Percentiles rank a stretch among this genome's conserved stretches.
phyloP scores from a whole-genome alignment of 768 basidiomycete species.

The Rhodotorula diobovata region DNA sequence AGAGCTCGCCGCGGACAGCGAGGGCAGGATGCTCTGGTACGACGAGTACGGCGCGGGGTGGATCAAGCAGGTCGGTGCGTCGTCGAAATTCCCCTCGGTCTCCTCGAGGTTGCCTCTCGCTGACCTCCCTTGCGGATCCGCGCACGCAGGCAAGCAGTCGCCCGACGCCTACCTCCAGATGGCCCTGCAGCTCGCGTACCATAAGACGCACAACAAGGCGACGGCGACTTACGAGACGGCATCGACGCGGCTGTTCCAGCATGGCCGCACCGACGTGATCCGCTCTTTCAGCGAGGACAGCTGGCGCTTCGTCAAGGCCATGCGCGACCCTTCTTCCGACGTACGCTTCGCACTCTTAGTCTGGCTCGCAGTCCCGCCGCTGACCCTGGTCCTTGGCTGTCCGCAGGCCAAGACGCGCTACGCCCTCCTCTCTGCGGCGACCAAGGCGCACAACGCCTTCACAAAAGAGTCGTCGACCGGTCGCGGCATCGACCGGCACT shows the following conservation, averaged over 20 bases:
- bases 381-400: background rate
- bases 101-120: background rate
- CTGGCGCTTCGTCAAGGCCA: slow-evolving; percentile 68
- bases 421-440: slow-evolving; percentile 61
- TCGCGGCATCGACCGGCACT: slow-evolving; percentile 80
- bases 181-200: slow-evolving; percentile 87
- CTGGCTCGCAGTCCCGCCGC: slow-evolving; percentile 10
- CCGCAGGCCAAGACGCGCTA: slow-evolving; percentile 50
- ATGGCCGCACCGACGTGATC: slow-evolving; percentile 86
- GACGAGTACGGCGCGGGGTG: slow-evolving; percentile 76
- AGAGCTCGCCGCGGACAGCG: slow-evolving; percentile 67
- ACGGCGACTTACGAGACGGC: slow-evolving; percentile 92
- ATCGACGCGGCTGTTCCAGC: slow-evolving; percentile 76
- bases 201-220: slow-evolving; percentile 66
- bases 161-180: slow-evolving; percentile 89
- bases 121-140: background rate
- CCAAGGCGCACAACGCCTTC: slow-evolving; percentile 64
- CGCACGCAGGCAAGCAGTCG: slow-evolving; percentile 53
- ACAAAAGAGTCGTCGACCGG: slow-evolving; percentile 75
- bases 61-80: slow-evolving; percentile 70
- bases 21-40: slow-evolving; percentile 77
- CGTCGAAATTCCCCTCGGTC: background rate
- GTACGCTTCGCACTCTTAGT: slow-evolving; percentile 18
- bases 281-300: slow-evolving; percentile 69
- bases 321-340: slow-evolving; percentile 54